Base-by-base conservation (phyloP, 1,139 yeast species). In the Yamadazyma buinensis region DNA sequence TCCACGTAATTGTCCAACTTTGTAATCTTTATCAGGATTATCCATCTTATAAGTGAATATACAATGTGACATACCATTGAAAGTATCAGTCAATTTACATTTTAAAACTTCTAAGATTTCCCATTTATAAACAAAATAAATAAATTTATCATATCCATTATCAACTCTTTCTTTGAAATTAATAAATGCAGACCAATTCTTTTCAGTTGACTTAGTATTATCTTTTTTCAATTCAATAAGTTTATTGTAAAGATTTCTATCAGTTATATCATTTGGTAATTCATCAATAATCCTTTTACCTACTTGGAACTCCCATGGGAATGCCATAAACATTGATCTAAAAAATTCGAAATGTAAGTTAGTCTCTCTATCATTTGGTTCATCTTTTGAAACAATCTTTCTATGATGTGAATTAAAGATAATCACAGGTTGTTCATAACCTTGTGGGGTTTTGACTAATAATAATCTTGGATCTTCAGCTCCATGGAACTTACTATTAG, bases 381-480 rank as follows among this genome's bases (percentile, higher is more conserved):
- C 41, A 15, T 37, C 36, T 10, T 31, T 36, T 24, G 37, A 36
- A 15, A 23, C 30, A 2, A 48, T 30, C 22, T 39, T 43, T 20
- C 59, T 39, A 30, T 53, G 59, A 33, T 44, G 41, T 4, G 61
- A 43, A 37, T 67, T 67, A 44, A 52, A 67, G 6, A 67, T 43
- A 13, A 67, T 45, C 28, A 64, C 33, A 11, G 63, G 63, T 35
- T 59, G 63, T 22, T 48, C 49, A 19, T 40, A 44, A 1, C 69
- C 69, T 25, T 52, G 46, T 35, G 55, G 58, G 41, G 57, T 60
- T 29, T 44, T 48, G 10, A 57, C 43, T 7, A 62, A 42, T 17
- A 70, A 45, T 11, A 71, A 52, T 31, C 75, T 56, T 3, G 77
- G 74, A 47, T 72, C 77, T 47, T 72, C 77, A 2, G 77, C 72